phyloP scores from a whole-genome alignment of 495 filamentous ascomycete species.

The Rhizodiscina lignyota region DNA sequence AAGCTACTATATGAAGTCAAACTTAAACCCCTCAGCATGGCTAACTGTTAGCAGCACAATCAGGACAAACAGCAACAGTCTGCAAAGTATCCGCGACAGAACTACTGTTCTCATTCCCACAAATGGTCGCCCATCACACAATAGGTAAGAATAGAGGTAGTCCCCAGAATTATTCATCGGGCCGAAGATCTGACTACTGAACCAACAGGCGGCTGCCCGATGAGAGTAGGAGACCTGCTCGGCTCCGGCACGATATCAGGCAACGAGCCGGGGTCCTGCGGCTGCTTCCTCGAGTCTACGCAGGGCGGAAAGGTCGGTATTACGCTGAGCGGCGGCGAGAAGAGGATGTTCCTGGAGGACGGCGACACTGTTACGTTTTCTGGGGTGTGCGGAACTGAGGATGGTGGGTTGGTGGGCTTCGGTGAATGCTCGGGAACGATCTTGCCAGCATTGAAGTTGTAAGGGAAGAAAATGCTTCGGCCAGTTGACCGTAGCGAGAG shows the following conservation, averaged over 20 bases:
- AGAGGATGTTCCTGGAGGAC: constrained; percentile 66
- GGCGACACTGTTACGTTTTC: constrained; percentile 62
- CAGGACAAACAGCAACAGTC: constrained; percentile 49
- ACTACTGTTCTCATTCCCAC: constrained; percentile 80
- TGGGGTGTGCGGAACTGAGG: constrained; percentile 41
- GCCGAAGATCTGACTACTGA: too few relatives aligned
- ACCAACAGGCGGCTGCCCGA: constrained; percentile 71
- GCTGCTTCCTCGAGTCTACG: constrained; percentile 71
- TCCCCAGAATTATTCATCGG: too few relatives aligned
- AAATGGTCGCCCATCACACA: constrained; percentile 89
- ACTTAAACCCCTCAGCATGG: not conserved
- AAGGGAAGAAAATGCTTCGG: too few relatives aligned
- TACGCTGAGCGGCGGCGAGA: constrained; percentile 49
- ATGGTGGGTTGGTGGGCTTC: constrained; percentile 25
- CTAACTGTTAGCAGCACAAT: constrained; percentile 21
- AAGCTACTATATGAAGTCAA: constrained; percentile 11
- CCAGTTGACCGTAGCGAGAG: too few relatives aligned
- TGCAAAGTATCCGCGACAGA: constrained; percentile 46
- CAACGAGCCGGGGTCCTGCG: constrained; percentile 33
- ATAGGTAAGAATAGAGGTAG: too few relatives aligned
- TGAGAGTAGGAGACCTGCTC: constrained; percentile 69
- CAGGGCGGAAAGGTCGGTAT: constrained; percentile 51
- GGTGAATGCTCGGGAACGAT: constrained; percentile 24
- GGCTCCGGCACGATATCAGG: constrained; percentile 87
- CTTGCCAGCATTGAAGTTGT: constrained; percentile 16